Conservation (phyloP, 768 basidiomycete species). For the Russula griseocarnosa region DNA sequence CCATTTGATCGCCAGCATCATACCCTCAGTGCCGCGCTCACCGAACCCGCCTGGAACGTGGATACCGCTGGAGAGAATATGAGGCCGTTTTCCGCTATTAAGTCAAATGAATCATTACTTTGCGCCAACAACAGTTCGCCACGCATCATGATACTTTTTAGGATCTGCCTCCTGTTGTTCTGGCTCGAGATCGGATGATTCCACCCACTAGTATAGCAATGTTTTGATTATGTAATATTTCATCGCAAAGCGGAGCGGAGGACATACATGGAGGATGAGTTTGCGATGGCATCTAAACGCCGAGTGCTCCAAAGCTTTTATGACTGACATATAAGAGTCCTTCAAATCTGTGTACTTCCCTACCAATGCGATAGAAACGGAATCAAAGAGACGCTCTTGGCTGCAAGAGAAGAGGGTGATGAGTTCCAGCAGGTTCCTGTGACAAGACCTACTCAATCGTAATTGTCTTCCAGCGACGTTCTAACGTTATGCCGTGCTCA, state of each 20-base stretch:
- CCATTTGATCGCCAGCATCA: constrained; percentile 98
- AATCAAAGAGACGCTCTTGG: constrained; percentile 90
- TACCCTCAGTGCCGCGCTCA: constrained; percentile 88
- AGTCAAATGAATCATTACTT: constrained; percentile 47
- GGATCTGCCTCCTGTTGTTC: constrained; percentile 75
- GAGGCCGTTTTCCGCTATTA: constrained; percentile 15
- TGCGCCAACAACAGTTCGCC: constrained; percentile 87
- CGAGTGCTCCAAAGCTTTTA: constrained; percentile 94
- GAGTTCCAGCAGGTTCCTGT: background rate
- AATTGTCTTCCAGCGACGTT: constrained; percentile 74
- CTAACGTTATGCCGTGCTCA: constrained; percentile 61
- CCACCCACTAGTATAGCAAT: constrained; percentile 71
- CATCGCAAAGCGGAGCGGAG: constrained; percentile 10
- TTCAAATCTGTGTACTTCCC: constrained; percentile 97
- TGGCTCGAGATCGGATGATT: constrained; percentile 86
- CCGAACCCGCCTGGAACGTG: constrained; percentile 98
- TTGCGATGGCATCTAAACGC: constrained; percentile 88
- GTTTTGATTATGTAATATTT: constrained; percentile 1
- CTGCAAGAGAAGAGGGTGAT: constrained; percentile 39
- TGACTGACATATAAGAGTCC: constrained; percentile 98
- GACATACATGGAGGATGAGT: constrained; percentile 67
- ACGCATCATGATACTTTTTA: constrained; percentile 91
- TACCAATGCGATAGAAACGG: constrained; percentile 84
- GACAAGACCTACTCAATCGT: constrained; percentile 59
- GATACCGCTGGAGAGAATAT: constrained; percentile 61